These are phyloP conservation scores for Mycena chlorophos DNA, from an alignment of 768 basidiomycete genomes.

Conservation along the genomic window DNA sequence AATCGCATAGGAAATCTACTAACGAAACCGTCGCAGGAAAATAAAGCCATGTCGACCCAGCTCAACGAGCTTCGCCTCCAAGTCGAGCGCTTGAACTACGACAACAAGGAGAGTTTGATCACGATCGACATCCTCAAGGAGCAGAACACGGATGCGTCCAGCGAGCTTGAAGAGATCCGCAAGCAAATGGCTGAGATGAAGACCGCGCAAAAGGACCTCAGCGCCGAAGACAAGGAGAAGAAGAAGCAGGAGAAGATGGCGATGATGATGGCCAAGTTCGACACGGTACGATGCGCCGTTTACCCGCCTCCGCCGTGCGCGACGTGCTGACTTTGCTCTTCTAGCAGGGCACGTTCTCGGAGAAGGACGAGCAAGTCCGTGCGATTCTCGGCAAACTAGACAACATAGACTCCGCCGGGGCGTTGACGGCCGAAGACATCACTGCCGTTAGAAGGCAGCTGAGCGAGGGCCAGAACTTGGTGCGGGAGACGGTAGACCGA, in stretches of 20 bases:
- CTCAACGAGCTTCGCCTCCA: slow-evolving; percentile 90
- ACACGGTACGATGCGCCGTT: slow-evolving; percentile 65
- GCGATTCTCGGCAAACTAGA: slow-evolving; percentile 83
- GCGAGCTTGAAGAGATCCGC: slow-evolving; percentile 87
- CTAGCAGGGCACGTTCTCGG: slow-evolving; percentile 90
- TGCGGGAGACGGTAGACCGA: slow-evolving; percentile 88
- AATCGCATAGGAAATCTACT: background rate
- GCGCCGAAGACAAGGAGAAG: slow-evolving; percentile 96
- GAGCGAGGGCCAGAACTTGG: slow-evolving; percentile 80
- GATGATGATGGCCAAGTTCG: slow-evolving; percentile 99
- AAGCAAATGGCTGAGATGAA: slow-evolving; percentile 78
- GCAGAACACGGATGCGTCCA: slow-evolving; percentile 83
- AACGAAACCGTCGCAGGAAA: slow-evolving; percentile 57
- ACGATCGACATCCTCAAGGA: slow-evolving; percentile 95
- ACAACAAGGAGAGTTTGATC: slow-evolving; percentile 92
- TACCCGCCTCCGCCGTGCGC: slow-evolving; percentile 8
- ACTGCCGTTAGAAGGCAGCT: slow-evolving; percentile 84
- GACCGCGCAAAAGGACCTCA: slow-evolving; percentile 77
- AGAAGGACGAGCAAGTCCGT: slow-evolving; percentile 92
- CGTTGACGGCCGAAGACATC: slow-evolving; percentile 74
- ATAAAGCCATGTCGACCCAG: slow-evolving; percentile 91
- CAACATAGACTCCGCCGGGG: slow-evolving; percentile 66
- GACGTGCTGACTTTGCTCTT: slow-evolving; percentile 16
- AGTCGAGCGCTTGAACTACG: slow-evolving; percentile 90
- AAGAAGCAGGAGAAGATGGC: slow-evolving; percentile 99